Base-by-base conservation (phyloP, 129 eudicot genomes). In the Chrysanthemum lavandulifolium region DNA sequence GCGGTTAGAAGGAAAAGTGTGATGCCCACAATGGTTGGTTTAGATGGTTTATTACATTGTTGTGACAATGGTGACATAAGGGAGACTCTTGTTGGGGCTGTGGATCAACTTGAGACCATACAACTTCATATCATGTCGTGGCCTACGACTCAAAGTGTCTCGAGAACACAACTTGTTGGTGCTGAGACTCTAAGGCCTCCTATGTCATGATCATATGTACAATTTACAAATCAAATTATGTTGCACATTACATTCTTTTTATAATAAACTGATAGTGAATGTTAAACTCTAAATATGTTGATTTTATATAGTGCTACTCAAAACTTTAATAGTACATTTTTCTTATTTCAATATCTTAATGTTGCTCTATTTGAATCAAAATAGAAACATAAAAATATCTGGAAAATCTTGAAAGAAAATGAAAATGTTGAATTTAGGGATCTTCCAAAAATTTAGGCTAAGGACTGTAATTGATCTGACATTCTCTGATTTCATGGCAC, bases 91-190 rank as follows among this genome's bases (percentile, higher is more conserved):
- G 31, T 52, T 43, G 78, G 83, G 53, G 88, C 88, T 25, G 57
- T 86, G 81, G 86, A 87, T 15, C 81, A 76, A 50, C 64, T 74
- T 56, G 86, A 87, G 65, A 81, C 51, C 55, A 67, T 84, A 45
- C 15, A 70, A 19, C 64, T 87, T 6, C 86, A 87, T 56, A 70
- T 87, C 36, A 87, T 87, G 92, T 84, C 83, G 0, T 87, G 92
- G 84, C 81, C 91, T 54, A 79, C 29, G 23, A 29, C 56, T 57
- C 56, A 15, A 13, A 52, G 45, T 40, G 9, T 55, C 13, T 52
- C 69, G 0, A 73, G 27, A 33, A 53, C 63, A 23, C 45, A 29
- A 71, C 80, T 54, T n/a, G 68, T 68, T 77, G 83, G 69, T 50
- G 76, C 68, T 36, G 76, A 70, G 21, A 18, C 75, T 36, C 86